Evolutionary conservation across 2,329 filamentous ascomycete species (phyloP).

Genomic region (Venturia aucupariae): DNA sequence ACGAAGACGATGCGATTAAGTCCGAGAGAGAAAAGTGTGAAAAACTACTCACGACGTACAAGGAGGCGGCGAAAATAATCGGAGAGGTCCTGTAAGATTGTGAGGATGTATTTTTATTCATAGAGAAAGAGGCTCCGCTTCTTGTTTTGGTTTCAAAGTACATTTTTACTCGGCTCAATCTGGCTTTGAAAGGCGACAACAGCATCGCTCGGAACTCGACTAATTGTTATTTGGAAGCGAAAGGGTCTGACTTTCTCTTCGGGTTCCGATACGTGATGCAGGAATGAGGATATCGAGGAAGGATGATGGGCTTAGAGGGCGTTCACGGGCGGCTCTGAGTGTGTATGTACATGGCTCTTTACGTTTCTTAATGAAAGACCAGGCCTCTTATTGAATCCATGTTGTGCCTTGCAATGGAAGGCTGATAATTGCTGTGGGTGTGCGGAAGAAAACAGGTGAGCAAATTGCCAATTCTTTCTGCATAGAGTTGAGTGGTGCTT

Average conservation of each 20-base stretch:
- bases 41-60: conserved; percentile 88
- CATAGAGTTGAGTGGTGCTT: too few species aligned
- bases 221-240: neutral
- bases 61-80: conserved; percentile 95
- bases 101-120: conserved; percentile 2
- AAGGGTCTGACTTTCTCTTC: neutral
- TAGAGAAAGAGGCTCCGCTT: neutral
- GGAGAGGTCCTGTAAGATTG: conserved; percentile 71
- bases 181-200: neutral
- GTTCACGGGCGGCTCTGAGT: neutral
- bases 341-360: neutral
- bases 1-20: conserved; percentile 96
- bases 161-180: conserved; percentile 5
- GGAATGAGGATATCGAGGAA: neutral
- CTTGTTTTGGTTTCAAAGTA: neutral
- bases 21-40: conserved; percentile 98
- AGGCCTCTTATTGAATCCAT: neutral
- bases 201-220: neutral
- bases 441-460: neutral
- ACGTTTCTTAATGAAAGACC: neutral
- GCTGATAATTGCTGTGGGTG: too few species aligned
- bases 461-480: neutral
- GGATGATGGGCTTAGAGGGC: neutral
- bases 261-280: neutral
- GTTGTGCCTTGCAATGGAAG: neutral